A percentile compares a stretch with the other conserved stretches of the same genome.
phyloP scores from a whole-genome alignment of 768 basidiomycete genomes.

The Tephrocybe sp. region DNA sequence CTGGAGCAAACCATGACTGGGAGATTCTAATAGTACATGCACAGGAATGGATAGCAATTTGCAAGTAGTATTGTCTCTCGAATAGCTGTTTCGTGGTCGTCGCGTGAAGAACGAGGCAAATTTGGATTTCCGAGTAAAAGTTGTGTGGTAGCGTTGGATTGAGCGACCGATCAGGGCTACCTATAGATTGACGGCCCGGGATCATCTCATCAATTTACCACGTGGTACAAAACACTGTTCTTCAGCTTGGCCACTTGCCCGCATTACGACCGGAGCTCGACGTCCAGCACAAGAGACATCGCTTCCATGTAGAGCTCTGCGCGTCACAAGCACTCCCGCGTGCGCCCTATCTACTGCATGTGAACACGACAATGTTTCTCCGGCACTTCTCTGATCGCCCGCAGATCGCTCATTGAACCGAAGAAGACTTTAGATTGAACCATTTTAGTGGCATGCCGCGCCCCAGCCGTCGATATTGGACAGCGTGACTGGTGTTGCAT shows the following conservation, averaged over 20 bases:
- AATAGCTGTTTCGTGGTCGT: too few relatives aligned
- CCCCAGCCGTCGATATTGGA: not conserved
- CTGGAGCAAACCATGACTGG: too few relatives aligned
- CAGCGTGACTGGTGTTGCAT: slow-evolving; percentile 15
- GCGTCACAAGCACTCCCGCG: not conserved
- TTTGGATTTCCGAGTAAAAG: too few relatives aligned
- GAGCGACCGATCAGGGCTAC: too few relatives aligned
- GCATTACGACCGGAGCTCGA: not conserved
- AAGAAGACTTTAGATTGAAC: not conserved
- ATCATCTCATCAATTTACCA: not conserved
- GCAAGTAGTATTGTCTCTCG: too few relatives aligned
- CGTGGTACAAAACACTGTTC: not conserved
- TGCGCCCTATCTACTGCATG: too few relatives aligned
- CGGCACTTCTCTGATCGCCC: slow-evolving; percentile 6
- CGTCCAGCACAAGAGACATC: not conserved
- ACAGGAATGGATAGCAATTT: too few relatives aligned
- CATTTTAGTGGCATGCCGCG: slow-evolving; percentile 2
- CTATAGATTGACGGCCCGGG: too few relatives aligned
- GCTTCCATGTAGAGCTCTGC: slow-evolving; percentile 1
- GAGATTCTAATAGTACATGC: too few relatives aligned
- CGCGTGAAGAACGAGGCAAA: too few relatives aligned
- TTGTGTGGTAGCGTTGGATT: too few relatives aligned
- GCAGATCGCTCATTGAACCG: not conserved
- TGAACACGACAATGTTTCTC: not conserved
- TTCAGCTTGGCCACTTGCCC: not conserved